These are phyloP conservation scores for Calonectria hawksworthii DNA, from an alignment of 2,329 filamentous ascomycete genomes.

Conservation along the genomic window DNA sequence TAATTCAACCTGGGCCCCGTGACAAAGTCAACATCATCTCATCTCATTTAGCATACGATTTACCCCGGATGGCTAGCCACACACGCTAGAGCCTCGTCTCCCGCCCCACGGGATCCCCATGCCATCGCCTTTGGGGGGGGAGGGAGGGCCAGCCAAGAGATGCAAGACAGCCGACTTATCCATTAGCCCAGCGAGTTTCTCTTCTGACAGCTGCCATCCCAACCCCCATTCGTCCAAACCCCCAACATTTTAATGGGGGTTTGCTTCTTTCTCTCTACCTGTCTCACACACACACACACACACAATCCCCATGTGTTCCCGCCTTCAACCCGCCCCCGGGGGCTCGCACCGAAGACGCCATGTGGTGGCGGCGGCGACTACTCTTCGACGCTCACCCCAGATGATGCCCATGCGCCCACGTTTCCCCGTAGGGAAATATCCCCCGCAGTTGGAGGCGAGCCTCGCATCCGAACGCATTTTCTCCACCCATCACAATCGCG, in stretches of 20 bases:
- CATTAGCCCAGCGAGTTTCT: not conserved
- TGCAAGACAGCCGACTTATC: conserved; percentile 10
- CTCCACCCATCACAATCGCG: conserved; percentile 29
- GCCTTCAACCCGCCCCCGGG: conserved; percentile 7
- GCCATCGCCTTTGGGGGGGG: not conserved
- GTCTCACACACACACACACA: not conserved
- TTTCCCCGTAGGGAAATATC: not conserved
- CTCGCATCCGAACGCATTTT: conserved; percentile 20
- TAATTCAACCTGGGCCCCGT: not conserved
- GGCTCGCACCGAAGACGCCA: not conserved
- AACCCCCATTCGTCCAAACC: conserved; percentile 32
- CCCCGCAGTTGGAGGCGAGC: not conserved
- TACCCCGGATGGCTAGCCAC: not conserved
- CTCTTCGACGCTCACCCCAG: not conserved
- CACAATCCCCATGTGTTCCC: conserved; percentile 23
- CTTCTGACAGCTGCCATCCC: conserved; percentile 16
- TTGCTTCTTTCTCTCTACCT: not conserved
- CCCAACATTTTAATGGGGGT: conserved; percentile 4
- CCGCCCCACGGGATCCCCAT: not conserved
- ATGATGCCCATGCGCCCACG: conserved; percentile 8
- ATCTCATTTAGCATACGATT: conserved; percentile 13
- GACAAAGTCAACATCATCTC: not conserved
- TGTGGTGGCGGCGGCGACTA: not conserved
- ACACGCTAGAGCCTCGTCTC: conserved; percentile 6
- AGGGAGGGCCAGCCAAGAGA: conserved; percentile 8